Percentiles rank a stretch among this genome's conserved stretches.
Evolutionary conservation across 768 basidiomycete genomes (phyloP).

Genomic region (Amanita pallidorosea): DNA sequence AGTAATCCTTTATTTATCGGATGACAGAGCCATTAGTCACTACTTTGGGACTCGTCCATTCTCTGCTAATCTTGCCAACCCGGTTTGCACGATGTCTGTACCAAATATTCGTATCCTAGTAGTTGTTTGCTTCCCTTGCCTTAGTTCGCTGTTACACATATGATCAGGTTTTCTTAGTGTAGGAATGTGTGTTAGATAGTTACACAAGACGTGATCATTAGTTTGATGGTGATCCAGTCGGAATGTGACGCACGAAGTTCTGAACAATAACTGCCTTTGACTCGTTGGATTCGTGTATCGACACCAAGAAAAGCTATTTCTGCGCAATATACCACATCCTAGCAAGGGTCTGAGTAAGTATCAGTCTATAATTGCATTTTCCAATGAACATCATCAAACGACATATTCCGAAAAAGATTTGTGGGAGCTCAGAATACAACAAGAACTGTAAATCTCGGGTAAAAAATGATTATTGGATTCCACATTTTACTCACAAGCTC

Average conservation of each 20-base stretch:
- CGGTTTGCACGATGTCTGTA: conserved; percentile 1
- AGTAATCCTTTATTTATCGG: conserved; percentile 13
- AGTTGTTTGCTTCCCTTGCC: conserved; percentile 3
- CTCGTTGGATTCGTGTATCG: neutral
- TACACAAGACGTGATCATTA: neutral
- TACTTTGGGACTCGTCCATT: neutral
- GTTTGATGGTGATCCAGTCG: neutral
- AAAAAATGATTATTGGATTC: too few species aligned
- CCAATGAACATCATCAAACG: too few species aligned
- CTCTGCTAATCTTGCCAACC: neutral
- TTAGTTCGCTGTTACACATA: neutral
- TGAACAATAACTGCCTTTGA: too few species aligned
- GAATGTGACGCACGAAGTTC: neutral
- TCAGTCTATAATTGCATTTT: too few species aligned
- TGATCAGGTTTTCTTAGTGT: neutral
- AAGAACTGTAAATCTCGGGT: too few species aligned
- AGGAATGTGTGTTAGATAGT: neutral
- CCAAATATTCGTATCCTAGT: conserved; percentile 4
- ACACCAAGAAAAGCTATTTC: neutral
- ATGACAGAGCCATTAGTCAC: neutral
- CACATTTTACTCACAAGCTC: too few species aligned
- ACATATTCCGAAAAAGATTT: too few species aligned
- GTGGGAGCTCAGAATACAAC: too few species aligned
- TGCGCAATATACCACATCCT: too few species aligned
- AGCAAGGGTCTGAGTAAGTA: too few species aligned